Evolutionary conservation across 495 filamentous ascomycete species (phyloP).

Genomic region (Penicillium taxi): DNA sequence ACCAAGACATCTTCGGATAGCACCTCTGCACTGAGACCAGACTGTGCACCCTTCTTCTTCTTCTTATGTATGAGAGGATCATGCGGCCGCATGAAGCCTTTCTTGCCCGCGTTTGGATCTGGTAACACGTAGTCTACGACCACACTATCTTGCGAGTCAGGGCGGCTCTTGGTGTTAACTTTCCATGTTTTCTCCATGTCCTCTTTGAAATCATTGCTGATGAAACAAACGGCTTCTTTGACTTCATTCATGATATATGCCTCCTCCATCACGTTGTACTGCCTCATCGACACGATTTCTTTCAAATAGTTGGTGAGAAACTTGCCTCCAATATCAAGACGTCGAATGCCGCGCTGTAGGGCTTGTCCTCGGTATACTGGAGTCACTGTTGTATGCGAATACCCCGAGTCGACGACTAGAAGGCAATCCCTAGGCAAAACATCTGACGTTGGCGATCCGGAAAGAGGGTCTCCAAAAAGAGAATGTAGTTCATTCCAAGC

Average conservation of each 20-base stretch:
- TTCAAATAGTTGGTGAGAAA: constrained; percentile 92
- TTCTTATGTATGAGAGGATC: constrained; percentile 56
- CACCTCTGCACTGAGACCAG: constrained; percentile 45
- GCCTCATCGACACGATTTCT: constrained; percentile 77
- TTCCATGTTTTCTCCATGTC: constrained; percentile 85
- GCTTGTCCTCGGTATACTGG: constrained; percentile 76
- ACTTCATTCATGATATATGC: constrained; percentile 88
- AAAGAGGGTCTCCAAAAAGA: constrained; percentile 47
- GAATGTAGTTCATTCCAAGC: constrained; percentile 72
- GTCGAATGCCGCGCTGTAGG: constrained; percentile 71
- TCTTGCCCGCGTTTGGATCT: constrained; percentile 69
- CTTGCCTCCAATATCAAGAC: constrained; percentile 88
- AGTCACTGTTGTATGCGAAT: constrained; percentile 88
- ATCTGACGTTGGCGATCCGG: constrained; percentile 17
- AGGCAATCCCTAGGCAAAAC: constrained; percentile 67
- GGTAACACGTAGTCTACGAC: constrained; percentile 90
- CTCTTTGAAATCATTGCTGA: constrained; percentile 64
- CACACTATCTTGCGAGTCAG: constrained; percentile 63
- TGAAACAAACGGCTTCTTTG: constrained; percentile 83
- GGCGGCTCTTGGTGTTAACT: constrained; percentile 49
- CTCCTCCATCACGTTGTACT: constrained; percentile 93
- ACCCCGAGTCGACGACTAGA: constrained; percentile 82
- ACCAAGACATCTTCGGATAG: constrained; percentile 75
- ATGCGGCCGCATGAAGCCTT: constrained; percentile 69
- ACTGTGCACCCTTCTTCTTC: constrained; percentile 46